phyloP scores from a whole-genome alignment of 306 rosid species.

The Lotus japonicus region DNA sequence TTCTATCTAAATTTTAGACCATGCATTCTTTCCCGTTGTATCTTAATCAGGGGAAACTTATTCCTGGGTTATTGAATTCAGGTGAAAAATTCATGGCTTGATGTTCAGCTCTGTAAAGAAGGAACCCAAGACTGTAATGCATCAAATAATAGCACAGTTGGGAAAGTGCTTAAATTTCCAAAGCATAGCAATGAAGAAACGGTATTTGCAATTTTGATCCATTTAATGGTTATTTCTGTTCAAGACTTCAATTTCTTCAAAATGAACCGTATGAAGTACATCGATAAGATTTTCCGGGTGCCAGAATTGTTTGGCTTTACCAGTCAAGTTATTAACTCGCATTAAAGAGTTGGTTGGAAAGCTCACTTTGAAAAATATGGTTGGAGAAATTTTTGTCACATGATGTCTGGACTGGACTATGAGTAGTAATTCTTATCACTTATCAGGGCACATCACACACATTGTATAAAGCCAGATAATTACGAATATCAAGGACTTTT shows the following conservation, averaged over 20 bases:
- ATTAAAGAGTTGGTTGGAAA: conserved; percentile 1
- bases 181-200: conserved; percentile 78
- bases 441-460: too few relatives aligned
- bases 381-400: background rate
- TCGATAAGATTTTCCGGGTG: too few relatives aligned
- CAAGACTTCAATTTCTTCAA: background rate
- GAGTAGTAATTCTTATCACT: too few relatives aligned
- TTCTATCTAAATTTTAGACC: conserved; percentile 9
- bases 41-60: conserved; percentile 4
- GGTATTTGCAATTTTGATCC: conserved; percentile 40
- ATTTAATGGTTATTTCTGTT: conserved; percentile 13
- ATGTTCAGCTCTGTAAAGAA: conserved; percentile 80
- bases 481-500: background rate
- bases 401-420: background rate
- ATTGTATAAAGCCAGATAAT: background rate
- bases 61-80: conserved; percentile 29
- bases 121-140: conserved; percentile 48
- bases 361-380: background rate
- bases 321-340: background rate
- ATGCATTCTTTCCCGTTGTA: background rate
- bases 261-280: background rate
- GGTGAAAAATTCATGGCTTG: conserved; percentile 87
- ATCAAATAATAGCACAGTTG: conserved; percentile 42
- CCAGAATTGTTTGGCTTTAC: background rate
- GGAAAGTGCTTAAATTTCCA: conserved; percentile 71